Conservation (phyloP, 495 filamentous ascomycete species). For the Daldinia bambusicola region DNA sequence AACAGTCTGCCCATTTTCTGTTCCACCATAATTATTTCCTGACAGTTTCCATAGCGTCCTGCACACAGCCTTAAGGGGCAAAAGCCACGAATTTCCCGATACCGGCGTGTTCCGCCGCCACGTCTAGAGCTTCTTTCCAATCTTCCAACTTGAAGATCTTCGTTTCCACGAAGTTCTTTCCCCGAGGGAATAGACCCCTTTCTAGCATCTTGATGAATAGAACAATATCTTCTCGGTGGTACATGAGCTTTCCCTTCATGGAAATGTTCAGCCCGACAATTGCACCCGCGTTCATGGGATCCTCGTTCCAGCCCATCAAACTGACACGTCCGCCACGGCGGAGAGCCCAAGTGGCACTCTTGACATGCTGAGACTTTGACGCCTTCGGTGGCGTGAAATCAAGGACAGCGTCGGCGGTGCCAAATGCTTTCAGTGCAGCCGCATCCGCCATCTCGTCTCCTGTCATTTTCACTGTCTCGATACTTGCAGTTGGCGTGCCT, state of each 20-base stretch:
- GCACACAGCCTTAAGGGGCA: conserved; percentile 21
- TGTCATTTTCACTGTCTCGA: conserved; percentile 53
- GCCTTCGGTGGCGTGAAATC: conserved; percentile 60
- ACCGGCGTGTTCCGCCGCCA: conserved; percentile 44
- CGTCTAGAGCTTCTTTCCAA: conserved; percentile 49
- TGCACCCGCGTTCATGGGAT: conserved; percentile 11
- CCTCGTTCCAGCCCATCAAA: conserved; percentile 57
- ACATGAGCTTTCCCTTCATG: conserved; percentile 57
- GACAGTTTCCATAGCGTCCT: background rate
- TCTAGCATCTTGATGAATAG: conserved; percentile 49
- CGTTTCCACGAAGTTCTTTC: conserved; percentile 43
- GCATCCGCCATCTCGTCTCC: conserved; percentile 55
- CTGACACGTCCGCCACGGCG: conserved; percentile 50
- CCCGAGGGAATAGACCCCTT: conserved; percentile 47
- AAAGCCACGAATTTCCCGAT: conserved; percentile 45
- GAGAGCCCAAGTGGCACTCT: conserved; percentile 50
- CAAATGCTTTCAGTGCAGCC: conserved; percentile 46
- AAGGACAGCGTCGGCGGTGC: conserved; percentile 56
- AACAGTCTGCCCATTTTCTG: background rate
- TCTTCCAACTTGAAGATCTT: conserved; percentile 46
- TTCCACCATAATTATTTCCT: background rate
- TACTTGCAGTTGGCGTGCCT: conserved; percentile 23
- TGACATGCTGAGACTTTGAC: conserved; percentile 49
- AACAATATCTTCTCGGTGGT: conserved; percentile 48
- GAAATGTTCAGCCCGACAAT: conserved; percentile 46